Evolutionary conservation across 1,284 basidiomycete genomes (phyloP).

Genomic region (Puccinia horiana): DNA sequence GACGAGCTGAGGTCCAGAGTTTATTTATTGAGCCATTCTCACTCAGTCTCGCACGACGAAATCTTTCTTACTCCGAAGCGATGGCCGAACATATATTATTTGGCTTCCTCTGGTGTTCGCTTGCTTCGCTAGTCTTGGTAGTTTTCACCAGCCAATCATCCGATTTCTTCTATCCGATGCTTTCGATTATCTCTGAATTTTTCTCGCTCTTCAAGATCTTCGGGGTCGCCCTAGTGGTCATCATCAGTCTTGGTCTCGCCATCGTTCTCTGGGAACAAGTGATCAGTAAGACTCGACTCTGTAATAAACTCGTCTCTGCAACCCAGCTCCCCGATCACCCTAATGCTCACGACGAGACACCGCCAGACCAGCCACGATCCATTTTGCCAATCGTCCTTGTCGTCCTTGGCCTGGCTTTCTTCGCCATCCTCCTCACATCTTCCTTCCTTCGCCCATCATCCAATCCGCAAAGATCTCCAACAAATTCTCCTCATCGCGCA

Average conservation of each 20-base stretch:
- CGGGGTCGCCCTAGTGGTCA: not conserved
- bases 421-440: not conserved
- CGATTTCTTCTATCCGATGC: not conserved
- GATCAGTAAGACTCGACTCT: not conserved
- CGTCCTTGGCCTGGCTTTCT: not conserved
- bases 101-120: conserved; percentile 3
- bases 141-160: not conserved
- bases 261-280: conserved; percentile 24
- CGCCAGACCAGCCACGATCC: not conserved
- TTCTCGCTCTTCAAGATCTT: conserved; percentile 13
- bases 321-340: not conserved
- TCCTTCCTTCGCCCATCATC: not conserved
- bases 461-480: not conserved
- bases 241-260: conserved; percentile 1
- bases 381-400: not conserved
- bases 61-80: not conserved
- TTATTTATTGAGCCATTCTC: too few relatives aligned
- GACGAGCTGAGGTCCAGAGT: too few relatives aligned
- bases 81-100: conserved; percentile 8
- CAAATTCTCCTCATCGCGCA: not conserved
- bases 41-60: too few relatives aligned
- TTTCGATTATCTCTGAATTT: not conserved
- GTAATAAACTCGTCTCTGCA: not conserved
- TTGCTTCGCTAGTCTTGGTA: not conserved
- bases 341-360: not conserved